Evolutionary conservation across 768 basidiomycete genomes (phyloP), one percentile per base, ranked within the genome.

Genomic region (Porpolomopsis calyptriformis): DNA sequence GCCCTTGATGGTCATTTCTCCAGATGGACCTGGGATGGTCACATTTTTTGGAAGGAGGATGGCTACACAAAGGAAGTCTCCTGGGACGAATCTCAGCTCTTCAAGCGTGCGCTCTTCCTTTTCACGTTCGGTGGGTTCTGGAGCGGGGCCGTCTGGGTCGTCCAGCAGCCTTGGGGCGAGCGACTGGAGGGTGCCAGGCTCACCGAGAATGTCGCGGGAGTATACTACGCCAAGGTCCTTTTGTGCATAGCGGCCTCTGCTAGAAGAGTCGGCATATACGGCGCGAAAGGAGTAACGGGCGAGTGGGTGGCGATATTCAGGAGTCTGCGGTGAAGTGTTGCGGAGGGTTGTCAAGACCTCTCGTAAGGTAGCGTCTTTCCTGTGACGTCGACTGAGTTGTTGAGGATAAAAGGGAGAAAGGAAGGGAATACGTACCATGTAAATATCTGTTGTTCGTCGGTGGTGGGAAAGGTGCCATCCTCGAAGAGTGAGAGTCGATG

Each of bases 201-300:
- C 86, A 40, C 85, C 85, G 2, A 87, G 74, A 52, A 89, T 83
- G 63, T 89, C 88, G 51, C 86, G 80, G 36, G 85, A 85, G 61
- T 85, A 84, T 31, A 90, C 81, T 55, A 74, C 74, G 22, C 87
- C 87, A 35, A 90, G 75, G 35, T 90, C 87, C 64, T 88, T 88
- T 58, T 77, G 74, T 0, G 78, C 67, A 52, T 80, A 84, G 12
- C 77, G 74, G 4, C 85, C 86, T 52, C 81, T 78, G 60, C 76
- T 77, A 4, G 75, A 71, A 7, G 78, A 69, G 58, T 88, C 87
- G 3, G 83, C 84, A 51, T 82, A 88, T 40, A 89, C 76, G 7
- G 84, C 77, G 31, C 82, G 76, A 71, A 90, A 90, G 6, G 78
- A 76, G 63, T 84, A 90, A 19, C 84, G 78, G 0, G 84, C 85